Evolutionary conservation across 768 basidiomycete genomes (phyloP), one percentile per base, ranked within the genome.

Genomic region (Tubosaeta sp.): DNA sequence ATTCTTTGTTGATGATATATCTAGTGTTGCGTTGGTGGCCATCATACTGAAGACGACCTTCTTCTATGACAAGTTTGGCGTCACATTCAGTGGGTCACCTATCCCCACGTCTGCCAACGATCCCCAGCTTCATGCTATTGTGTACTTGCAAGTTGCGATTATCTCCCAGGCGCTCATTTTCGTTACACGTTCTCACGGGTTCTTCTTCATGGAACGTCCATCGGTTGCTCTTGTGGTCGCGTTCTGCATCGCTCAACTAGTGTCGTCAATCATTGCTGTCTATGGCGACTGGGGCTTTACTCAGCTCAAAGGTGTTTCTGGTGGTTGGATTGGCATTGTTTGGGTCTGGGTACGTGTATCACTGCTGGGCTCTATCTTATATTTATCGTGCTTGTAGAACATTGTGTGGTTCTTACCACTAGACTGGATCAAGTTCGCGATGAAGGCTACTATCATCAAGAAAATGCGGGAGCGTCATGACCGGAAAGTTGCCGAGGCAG

Each of bases 121-220:
- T 67, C 70, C 68, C n/a, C 76, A 84, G 59, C 75, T 94, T 6
- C 92, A 95, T 77, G 88, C 86, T 75, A 81, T 96, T 62, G 78
- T 94, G 66, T 95, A 96, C 78, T 81, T 94, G 59, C 92, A 95
- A 74, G 95, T 98, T 52, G 95, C 95, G 54, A 94, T 97, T 72
- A 98, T 98, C 75, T 97, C 95, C 41, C 95, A 98, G 71, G 95
- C 95, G 2, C 78, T 98, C 57, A 96, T 95, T 75, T 95, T 95
- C 76, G 83, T 94, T 70, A 95, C 93, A 35, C 91, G 93, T 74
- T 84, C 93, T 59, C 94, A 94, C 63, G 78, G 86, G 10, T 94
- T 90, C 82, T 94, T 93, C 88, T 95, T 93, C 79, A 90, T 91
- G 89, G 92, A 95, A 70, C 85, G 91, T 47, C 92, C 92, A 6